Conservation (phyloP, 2,329 filamentous ascomycete genomes). For the Colletotrichum liriopes region DNA sequence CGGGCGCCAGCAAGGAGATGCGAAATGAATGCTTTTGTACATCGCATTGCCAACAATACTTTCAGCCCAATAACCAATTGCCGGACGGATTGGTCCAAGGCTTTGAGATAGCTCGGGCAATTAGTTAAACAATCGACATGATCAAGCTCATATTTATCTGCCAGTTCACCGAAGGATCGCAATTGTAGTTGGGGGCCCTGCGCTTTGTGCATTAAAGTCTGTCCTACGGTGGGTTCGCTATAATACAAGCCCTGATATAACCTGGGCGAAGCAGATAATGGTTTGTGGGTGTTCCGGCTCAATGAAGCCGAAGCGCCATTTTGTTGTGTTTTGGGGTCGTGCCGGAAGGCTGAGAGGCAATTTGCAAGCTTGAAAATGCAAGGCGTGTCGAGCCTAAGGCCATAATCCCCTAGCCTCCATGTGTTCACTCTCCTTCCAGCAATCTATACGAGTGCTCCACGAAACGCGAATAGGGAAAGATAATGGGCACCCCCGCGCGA, state of each 20-base stretch:
- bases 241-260: constrained; percentile 37
- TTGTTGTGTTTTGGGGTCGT: constrained; percentile 30
- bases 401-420: constrained; percentile 34
- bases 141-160: background rate
- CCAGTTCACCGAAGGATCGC: background rate
- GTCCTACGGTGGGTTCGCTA: constrained; percentile 32
- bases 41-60: background rate
- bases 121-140: background rate
- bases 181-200: constrained; percentile 24
- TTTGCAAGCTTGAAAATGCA: constrained; percentile 39
- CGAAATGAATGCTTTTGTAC: background rate
- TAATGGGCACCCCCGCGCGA: constrained; percentile 16
- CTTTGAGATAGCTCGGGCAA: background rate
- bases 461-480: constrained; percentile 38
- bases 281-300: constrained; percentile 15
- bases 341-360: constrained; percentile 34
- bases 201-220: constrained; percentile 39
- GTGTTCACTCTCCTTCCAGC: constrained; percentile 30
- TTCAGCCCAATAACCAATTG: background rate
- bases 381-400: constrained; percentile 36
- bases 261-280: constrained; percentile 32
- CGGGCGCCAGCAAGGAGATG: background rate
- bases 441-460: constrained; percentile 31
- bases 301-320: constrained; percentile 12
- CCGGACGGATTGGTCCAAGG: background rate